A percentile compares a stretch with the other conserved stretches of the same genome.
These are phyloP conservation scores for Populus pruinosa DNA, from an alignment of 345 rosid genomes.

Conservation along the genomic window DNA sequence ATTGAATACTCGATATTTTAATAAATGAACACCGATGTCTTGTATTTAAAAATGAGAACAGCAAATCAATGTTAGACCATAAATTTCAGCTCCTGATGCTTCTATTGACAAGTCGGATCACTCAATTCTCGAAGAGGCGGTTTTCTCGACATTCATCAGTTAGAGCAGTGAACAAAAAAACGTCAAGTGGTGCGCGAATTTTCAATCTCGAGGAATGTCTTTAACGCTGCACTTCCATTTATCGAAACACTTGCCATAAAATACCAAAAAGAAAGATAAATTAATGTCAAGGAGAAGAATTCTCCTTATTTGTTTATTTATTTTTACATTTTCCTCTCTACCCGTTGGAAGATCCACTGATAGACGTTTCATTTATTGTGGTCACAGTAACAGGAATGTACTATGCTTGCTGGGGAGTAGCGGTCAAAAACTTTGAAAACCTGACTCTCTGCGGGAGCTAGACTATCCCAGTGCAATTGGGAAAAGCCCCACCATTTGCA, in stretches of 20 bases:
- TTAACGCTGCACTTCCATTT: slow-evolving; percentile 4
- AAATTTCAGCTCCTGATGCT: neutral
- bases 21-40: too few relatives aligned
- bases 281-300: neutral
- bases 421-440: slow-evolving; percentile 33
- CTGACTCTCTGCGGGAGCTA: slow-evolving; percentile 15
- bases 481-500: slow-evolving; percentile 18
- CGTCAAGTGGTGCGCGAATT: neutral
- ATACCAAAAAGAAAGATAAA: neutral
- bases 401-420: slow-evolving; percentile 12
- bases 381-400: slow-evolving; percentile 34
- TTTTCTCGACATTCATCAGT: too few relatives aligned
- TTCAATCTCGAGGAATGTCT: slow-evolving; percentile 37
- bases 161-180: too few relatives aligned
- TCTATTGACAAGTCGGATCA: neutral
- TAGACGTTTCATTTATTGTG: slow-evolving; percentile 33
- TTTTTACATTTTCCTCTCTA: neutral
- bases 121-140: neutral
- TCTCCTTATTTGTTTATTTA: too few relatives aligned
- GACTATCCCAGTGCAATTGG: slow-evolving; percentile 5
- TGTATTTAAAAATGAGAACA: too few relatives aligned
- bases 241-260: slow-evolving; percentile 6
- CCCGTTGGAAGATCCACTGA: slow-evolving; percentile 19
- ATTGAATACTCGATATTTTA: too few relatives aligned
- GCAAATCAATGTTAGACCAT: too few relatives aligned